Base-by-base conservation (phyloP, 345 rosid genomes). In the Linum tenue region DNA sequence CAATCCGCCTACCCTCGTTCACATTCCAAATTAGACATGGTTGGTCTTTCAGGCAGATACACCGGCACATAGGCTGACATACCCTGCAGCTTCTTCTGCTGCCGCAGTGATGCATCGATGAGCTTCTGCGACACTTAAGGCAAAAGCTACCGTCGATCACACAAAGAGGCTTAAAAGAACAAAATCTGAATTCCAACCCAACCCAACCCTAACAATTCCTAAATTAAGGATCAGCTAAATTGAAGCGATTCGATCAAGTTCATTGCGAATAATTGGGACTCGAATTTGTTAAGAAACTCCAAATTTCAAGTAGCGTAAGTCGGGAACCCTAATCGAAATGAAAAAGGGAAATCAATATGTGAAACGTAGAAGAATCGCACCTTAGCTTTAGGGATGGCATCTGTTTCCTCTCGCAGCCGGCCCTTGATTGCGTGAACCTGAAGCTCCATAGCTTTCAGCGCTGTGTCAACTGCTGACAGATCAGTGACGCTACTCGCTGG, bases 351-450 rank as follows among this genome's bases (percentile, higher is more conserved):
- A 43, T 43, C 50, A 5, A 43, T 43, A 7, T 43, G 11, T 39
- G 14, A 16, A 14, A 55, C 14, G 4, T 12, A 35, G 39, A 59
- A 60, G n/a, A 2, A 39, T 64, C 42, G 53, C 67, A 85, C 98
- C 77, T 82, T 85, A 37, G 97, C 97, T 78, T 90, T 90, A 1
- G 98, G 96, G 68, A 90, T 80, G 38, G 98, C 91, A 67, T 76
- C 77, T 6, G 82, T 69, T 68, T 92, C 98, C 73, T 92, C 97
- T 2, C 81, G 85, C 67, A 88, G 65, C 0, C 90, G 89, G 64
- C 75, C 85, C 72, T 87, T 89, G 69, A 92, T 90, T 17, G 88
- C 82, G 64, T 86, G 86, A 1, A 84, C 82, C 67, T 90, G 99
- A 67, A 80, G 79, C 87, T 90, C 96, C 90, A 86, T 84, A 5